phyloP scores from a whole-genome alignment of 2,329 filamentous ascomycete species.

The Diaporthe sp. region DNA sequence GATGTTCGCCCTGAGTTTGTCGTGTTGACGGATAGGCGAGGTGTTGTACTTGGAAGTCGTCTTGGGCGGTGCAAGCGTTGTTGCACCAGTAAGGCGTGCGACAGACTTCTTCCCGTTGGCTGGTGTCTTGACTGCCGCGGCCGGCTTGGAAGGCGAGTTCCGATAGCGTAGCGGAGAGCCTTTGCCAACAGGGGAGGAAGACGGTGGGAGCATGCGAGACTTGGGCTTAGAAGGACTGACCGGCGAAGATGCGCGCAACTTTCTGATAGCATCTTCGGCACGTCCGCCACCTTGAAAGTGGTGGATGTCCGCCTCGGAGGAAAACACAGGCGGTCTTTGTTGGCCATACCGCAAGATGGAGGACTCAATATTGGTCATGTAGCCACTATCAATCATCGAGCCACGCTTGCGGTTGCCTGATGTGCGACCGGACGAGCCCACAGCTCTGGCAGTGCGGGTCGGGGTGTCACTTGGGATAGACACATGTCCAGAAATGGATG shows the following conservation, averaged over 20 bases:
- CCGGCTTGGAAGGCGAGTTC: constrained; percentile 32
- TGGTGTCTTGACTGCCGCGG: constrained; percentile 33
- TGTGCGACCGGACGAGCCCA: constrained; percentile 60
- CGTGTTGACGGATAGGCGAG: constrained; percentile 40
- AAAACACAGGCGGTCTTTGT: constrained; percentile 47
- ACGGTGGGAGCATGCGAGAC: constrained; percentile 38
- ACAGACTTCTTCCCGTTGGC: constrained; percentile 34
- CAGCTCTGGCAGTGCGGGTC: constrained; percentile 64
- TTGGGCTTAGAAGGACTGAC: constrained; percentile 84
- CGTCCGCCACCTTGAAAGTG: constrained; percentile 84
- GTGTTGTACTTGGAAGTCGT: constrained; percentile 40
- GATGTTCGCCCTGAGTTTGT: constrained; percentile 39
- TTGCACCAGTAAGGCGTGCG: constrained; percentile 28
- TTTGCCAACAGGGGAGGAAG: constrained; percentile 39
- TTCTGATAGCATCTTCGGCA: constrained; percentile 95
- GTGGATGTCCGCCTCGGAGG: constrained; percentile 82
- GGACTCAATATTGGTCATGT: constrained; percentile 95
- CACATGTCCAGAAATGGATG: constrained; percentile 76
- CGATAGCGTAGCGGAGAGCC: constrained; percentile 38
- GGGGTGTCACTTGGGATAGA: constrained; percentile 74
- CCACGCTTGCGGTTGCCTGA: constrained; percentile 77
- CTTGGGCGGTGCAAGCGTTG: constrained; percentile 38
- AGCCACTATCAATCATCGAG: constrained; percentile 88
- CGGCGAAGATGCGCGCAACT: constrained; percentile 91
- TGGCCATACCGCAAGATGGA: constrained; percentile 78